These are phyloP conservation scores for Colletotrichum ledebouriae DNA, from an alignment of 2,329 filamentous ascomycete genomes.

Conservation along the genomic window DNA sequence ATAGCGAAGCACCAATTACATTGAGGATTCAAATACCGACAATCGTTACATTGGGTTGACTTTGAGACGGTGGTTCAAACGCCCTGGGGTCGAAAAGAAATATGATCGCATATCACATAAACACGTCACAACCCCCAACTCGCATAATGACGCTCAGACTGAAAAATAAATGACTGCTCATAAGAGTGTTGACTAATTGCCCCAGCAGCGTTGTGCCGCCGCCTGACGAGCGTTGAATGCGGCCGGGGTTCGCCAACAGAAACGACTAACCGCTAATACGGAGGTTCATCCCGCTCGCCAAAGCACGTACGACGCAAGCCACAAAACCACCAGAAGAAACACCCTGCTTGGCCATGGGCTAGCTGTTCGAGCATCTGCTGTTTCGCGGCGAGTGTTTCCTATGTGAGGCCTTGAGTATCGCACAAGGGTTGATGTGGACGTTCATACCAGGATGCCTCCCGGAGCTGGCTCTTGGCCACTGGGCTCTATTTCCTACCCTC, in stretches of 20 bases:
- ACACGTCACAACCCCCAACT: conserved; percentile 10
- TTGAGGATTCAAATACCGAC: no score
- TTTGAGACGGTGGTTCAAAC: not conserved
- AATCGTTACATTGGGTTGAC: no score
- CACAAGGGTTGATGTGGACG: not conserved
- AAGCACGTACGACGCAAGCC: not conserved
- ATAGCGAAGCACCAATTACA: no score
- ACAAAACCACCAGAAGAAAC: not conserved
- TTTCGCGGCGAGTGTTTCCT: conserved; percentile 12
- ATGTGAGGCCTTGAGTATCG: not conserved
- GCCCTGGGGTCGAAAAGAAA: not conserved
- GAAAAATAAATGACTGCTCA: conserved; percentile 2
- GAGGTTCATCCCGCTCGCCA: conserved; percentile 4
- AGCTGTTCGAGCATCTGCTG: not conserved
- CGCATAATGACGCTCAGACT: conserved; percentile 2
- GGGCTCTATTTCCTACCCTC: not conserved
- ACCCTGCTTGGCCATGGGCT: not conserved
- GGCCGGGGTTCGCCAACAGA: not conserved
- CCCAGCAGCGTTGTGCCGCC: conserved; percentile 17
- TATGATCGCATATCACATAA: conserved; percentile 17
- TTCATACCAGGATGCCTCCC: not conserved
- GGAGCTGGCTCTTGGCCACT: conserved; percentile 15
- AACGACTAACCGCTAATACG: not conserved
- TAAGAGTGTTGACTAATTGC: not conserved
- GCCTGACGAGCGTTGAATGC: conserved; percentile 20